Evolutionary conservation across 257 asterid species (phyloP).

Genomic region (Solanum pennellii): DNA sequence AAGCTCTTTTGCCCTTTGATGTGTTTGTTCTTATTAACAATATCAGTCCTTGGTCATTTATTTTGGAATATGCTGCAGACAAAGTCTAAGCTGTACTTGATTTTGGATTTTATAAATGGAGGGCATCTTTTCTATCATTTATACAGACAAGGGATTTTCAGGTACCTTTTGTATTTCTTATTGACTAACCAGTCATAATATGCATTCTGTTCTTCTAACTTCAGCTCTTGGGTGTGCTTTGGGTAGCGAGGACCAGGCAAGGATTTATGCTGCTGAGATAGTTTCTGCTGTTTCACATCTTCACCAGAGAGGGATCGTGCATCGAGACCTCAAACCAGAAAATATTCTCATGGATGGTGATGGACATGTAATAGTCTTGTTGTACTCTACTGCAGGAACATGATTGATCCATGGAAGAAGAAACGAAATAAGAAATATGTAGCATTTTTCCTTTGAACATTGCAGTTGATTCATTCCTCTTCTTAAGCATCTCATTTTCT

Average conservation of each 20-base stretch:
- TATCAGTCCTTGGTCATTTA: not conserved
- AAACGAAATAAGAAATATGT: not conserved
- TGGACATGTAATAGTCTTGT: slow-evolving; percentile 64
- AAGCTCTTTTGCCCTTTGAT: not conserved
- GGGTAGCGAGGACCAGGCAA: slow-evolving; percentile 94
- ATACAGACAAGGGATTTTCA: slow-evolving; percentile 89
- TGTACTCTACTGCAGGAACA: slow-evolving; percentile 4
- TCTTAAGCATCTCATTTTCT: not conserved
- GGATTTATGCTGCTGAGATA: slow-evolving; percentile 88
- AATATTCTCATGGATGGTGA: slow-evolving; percentile 95
- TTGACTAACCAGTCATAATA: not conserved
- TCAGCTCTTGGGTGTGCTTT: slow-evolving; percentile 13
- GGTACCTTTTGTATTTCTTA: slow-evolving; percentile 28
- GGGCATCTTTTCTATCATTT: slow-evolving; percentile 98
- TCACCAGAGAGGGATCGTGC: slow-evolving; percentile 85
- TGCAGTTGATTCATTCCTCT: slow-evolving; percentile 3
- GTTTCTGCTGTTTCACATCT: slow-evolving; percentile 94
- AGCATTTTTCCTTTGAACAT: not conserved
- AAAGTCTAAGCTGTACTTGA: slow-evolving; percentile 69
- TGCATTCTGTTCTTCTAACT: slow-evolving; percentile 12
- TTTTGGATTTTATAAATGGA: slow-evolving; percentile 82
- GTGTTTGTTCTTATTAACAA: not conserved
- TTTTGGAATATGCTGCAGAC: slow-evolving; percentile 38
- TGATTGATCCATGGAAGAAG: not conserved
- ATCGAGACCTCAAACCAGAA: slow-evolving; percentile 93